Conservation (phyloP, 345 rosid species). For the Gossypium sturtianum region DNA sequence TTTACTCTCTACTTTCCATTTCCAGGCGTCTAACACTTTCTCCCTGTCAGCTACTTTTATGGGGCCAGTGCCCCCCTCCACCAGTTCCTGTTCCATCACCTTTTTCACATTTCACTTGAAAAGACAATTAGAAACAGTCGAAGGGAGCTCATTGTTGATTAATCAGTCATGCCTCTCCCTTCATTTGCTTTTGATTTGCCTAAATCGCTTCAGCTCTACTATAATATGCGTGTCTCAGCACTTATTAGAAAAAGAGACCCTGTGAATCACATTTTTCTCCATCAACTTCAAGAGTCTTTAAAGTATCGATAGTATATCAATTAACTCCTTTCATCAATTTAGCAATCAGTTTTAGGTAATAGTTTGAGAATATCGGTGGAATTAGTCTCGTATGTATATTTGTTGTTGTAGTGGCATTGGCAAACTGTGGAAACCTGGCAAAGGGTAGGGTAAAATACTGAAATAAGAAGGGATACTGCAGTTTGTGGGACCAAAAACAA, state of each 20-base stretch:
- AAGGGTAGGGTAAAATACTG: neutral
- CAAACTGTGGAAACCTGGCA: neutral
- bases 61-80: neutral
- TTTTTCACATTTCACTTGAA: neutral
- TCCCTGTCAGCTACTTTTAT: neutral
- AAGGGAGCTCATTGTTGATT: neutral
- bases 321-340: too few relatives aligned
- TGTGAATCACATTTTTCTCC: too few relatives aligned
- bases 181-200: neutral
- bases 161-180: too few relatives aligned
- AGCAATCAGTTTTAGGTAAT: too few relatives aligned
- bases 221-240: too few relatives aligned
- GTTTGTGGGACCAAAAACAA: neutral
- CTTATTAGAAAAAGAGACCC: too few relatives aligned
- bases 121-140: neutral
- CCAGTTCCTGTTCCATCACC: neutral
- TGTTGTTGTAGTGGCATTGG: neutral
- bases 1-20: neutral
- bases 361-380: too few relatives aligned
- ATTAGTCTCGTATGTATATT: too few relatives aligned
- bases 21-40: neutral
- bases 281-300: too few relatives aligned
- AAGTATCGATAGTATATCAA: too few relatives aligned
- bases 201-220: too few relatives aligned
- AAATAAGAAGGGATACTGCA: neutral